Percentiles rank a stretch among this genome's conserved stretches.
phyloP scores from a whole-genome alignment of 257 asterid species.

The Forsythia viridissima region DNA sequence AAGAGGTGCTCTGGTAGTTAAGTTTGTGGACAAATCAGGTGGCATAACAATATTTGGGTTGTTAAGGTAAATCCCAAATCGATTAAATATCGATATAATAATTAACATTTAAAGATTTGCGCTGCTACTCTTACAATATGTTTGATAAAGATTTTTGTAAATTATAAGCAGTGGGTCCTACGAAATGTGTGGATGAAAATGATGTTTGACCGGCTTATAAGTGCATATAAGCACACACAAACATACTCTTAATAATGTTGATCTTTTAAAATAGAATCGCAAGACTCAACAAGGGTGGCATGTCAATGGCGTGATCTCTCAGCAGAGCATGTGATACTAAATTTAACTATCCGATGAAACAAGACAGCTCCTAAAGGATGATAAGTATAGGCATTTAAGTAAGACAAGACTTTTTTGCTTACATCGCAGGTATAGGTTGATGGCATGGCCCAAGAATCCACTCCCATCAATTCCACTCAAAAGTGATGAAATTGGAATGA shows the following conservation, averaged over 20 bases:
- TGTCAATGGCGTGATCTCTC: not conserved
- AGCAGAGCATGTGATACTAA: conserved; percentile 6
- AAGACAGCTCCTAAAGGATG: not conserved
- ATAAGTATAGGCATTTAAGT: not conserved
- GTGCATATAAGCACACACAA: too few species aligned
- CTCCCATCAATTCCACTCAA: conserved; percentile 78
- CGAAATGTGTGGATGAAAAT: too few species aligned
- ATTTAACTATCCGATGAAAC: conserved; percentile 8
- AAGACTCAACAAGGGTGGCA: not conserved
- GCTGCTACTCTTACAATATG: too few species aligned
- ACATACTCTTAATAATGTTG: too few species aligned
- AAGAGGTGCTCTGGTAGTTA: not conserved
- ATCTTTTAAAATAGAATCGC: too few species aligned
- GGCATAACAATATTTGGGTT: not conserved
- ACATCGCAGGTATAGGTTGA: conserved; percentile 78
- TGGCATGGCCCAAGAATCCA: conserved; percentile 81
- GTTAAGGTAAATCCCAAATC: too few species aligned
- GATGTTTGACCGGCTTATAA: too few species aligned
- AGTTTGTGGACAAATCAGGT: not conserved
- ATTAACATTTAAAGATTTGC: too few species aligned
- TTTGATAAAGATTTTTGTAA: too few species aligned
- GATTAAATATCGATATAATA: too few species aligned
- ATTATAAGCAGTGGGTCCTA: too few species aligned
- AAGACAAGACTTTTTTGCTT: conserved; percentile 32
- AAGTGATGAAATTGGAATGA: conserved; percentile 75